Percentiles rank a stretch among this genome's conserved stretches.
phyloP scores from a whole-genome alignment of 345 rosid genomes.

The Populus euphratica region DNA sequence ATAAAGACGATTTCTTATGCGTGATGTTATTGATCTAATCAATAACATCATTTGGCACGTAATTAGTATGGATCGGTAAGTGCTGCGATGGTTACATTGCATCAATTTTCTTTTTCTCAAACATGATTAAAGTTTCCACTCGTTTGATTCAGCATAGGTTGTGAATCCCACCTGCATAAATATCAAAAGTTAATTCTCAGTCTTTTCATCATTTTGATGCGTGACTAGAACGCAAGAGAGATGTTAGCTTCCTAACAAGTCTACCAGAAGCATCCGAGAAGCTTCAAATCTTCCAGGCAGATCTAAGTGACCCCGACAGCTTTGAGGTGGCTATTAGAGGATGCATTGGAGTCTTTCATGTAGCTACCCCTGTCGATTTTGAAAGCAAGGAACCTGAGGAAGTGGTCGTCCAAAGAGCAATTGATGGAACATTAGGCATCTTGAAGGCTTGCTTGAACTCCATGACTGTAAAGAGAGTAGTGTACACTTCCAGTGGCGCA shows the following conservation, averaged over 20 bases:
- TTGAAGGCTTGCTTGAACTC: constrained; percentile 46
- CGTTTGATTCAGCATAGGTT: too few species aligned
- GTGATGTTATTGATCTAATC: too few species aligned
- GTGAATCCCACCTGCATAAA: too few species aligned
- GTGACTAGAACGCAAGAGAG: constrained; percentile 43
- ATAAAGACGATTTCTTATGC: too few species aligned
- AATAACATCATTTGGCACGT: too few species aligned
- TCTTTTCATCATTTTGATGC: too few species aligned
- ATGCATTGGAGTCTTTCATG: constrained; percentile 30
- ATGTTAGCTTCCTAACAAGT: constrained; percentile 49
- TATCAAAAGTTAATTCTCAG: too few species aligned
- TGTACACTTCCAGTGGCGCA: constrained; percentile 56
- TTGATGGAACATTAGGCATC: constrained; percentile 49
- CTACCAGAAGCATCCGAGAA: constrained; percentile 49
- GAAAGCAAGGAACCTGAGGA: constrained; percentile 41
- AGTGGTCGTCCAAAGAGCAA: constrained; percentile 40
- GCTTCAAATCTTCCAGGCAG: constrained; percentile 36
- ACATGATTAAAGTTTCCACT: too few species aligned
- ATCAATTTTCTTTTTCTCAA: too few species aligned
- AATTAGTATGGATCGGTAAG: too few species aligned
- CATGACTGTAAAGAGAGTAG: constrained; percentile 52
- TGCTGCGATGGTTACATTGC: too few species aligned
- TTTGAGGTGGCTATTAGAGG: constrained; percentile 25
- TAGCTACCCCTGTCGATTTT: constrained; percentile 24
- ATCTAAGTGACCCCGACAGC: constrained; percentile 26